Conservation (phyloP, 192 early-diverging fungal species). For the Mortierella antarctica region DNA sequence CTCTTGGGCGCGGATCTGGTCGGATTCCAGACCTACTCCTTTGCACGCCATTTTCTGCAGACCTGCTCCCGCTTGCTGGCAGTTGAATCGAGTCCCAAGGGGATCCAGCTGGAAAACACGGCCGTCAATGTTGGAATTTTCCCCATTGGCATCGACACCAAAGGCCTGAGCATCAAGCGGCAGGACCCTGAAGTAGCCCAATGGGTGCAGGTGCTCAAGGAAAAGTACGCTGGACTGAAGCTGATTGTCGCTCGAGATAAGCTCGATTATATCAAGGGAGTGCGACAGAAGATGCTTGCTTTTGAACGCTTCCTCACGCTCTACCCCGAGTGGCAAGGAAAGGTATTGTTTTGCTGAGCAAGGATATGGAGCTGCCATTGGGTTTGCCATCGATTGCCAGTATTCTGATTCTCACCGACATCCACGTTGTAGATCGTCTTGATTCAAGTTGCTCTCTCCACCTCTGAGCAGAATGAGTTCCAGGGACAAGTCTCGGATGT, state of each 20-base stretch:
- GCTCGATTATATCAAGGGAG: constrained; percentile 95
- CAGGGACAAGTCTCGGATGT: constrained; percentile 90
- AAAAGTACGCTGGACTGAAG: constrained; percentile 93
- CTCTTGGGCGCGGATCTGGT: constrained; percentile 89
- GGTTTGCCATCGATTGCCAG: background rate
- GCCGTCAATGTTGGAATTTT: constrained; percentile 91
- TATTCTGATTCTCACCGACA: background rate
- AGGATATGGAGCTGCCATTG: background rate
- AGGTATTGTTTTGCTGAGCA: constrained; percentile 42
- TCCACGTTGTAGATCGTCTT: constrained; percentile 75
- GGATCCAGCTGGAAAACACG: constrained; percentile 82
- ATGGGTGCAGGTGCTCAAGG: constrained; percentile 81
- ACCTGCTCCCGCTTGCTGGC: constrained; percentile 91
- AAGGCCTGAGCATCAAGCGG: constrained; percentile 77
- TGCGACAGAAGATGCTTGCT: constrained; percentile 92
- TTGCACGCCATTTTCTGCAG: constrained; percentile 90
- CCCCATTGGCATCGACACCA: constrained; percentile 93
- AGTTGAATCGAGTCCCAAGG: constrained; percentile 87
- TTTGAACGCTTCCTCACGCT: constrained; percentile 90
- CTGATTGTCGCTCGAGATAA: constrained; percentile 96
- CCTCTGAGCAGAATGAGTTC: constrained; percentile 90
- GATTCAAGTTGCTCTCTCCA: constrained; percentile 94
- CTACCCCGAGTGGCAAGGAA: constrained; percentile 92
- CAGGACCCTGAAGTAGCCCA: constrained; percentile 76
- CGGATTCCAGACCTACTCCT: constrained; percentile 95